Conservation (phyloP, 108 stramenopile genomes). For the Fistulifera solaris region DNA sequence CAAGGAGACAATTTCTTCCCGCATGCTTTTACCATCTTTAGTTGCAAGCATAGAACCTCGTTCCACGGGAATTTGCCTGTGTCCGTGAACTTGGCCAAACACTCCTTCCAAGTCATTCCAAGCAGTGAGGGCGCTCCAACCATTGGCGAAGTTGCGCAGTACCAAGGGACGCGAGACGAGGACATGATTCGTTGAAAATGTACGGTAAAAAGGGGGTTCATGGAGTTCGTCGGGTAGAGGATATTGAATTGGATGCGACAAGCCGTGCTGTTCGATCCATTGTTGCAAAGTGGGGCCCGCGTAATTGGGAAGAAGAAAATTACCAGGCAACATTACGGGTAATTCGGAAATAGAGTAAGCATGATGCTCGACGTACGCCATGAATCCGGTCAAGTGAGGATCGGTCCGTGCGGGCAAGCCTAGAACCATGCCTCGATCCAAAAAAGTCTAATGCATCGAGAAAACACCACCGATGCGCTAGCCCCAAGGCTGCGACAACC, state of each 20-base stretch:
- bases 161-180: conserved; percentile 24
- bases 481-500: conserved; percentile 32
- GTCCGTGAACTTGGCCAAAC: conserved; percentile 24
- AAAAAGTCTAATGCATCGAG: conserved; percentile 22
- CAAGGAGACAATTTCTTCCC: conserved; percentile 33
- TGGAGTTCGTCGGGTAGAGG: conserved; percentile 17
- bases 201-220: conserved; percentile 3
- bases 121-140: conserved; percentile 31
- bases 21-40: conserved; percentile 19
- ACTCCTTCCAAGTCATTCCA: conserved; percentile 32
- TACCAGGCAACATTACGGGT: conserved; percentile 10
- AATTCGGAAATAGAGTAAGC: conserved; percentile 21
- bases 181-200: not conserved
- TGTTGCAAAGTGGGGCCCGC: not conserved
- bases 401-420: conserved; percentile 19
- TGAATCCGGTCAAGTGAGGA: conserved; percentile 14
- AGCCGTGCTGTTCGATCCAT: not conserved
- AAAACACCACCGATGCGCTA: conserved; percentile 35
- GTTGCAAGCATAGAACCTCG: conserved; percentile 30
- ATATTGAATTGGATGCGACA: conserved; percentile 16
- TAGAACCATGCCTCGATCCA: conserved; percentile 41
- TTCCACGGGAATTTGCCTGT: conserved; percentile 51
- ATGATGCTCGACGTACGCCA: conserved; percentile 37
- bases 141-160: conserved; percentile 22
- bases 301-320: not conserved